Evolutionary conservation across 257 asterid genomes (phyloP).

Genomic region (Solanum dulcamara): DNA sequence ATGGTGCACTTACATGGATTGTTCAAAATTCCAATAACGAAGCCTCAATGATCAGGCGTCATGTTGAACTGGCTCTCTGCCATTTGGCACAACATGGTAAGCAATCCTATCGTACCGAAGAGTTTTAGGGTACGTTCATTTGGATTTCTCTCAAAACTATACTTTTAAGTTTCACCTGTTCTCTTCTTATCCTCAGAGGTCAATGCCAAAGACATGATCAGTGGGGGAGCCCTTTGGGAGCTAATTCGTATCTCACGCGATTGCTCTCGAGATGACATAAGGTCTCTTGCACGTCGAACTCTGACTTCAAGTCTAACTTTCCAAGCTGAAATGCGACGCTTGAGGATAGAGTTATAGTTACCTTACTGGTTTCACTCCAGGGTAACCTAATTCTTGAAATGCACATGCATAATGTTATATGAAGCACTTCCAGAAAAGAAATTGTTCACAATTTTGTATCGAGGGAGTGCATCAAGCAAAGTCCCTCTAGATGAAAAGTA

Average conservation of each 20-base stretch:
- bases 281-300: conserved; percentile 85
- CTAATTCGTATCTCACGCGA: conserved; percentile 94
- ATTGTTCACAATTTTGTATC: not conserved
- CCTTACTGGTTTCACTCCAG: not conserved
- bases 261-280: conserved; percentile 93
- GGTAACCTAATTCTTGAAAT: not conserved
- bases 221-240: conserved; percentile 99
- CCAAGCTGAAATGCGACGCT: conserved; percentile 68
- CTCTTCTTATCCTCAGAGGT: conserved; percentile 40
- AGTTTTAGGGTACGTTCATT: not conserved
- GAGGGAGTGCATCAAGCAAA: not conserved
- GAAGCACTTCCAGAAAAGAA: not conserved
- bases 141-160: not conserved
- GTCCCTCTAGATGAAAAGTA: not conserved
- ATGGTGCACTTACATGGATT: conserved; percentile 91
- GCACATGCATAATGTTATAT: not conserved
- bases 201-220: conserved; percentile 80
- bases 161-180: not conserved
- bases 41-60: conserved; percentile 91
- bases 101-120: not conserved
- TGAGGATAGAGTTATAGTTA: conserved; percentile 65
- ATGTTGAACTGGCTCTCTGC: conserved; percentile 95
- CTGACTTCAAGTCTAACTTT: conserved; percentile 79
- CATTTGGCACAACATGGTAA: conserved; percentile 98
- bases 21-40: conserved; percentile 95